Conservation (phyloP, 768 basidiomycete genomes). For the Pleurotus tuber-regium region DNA sequence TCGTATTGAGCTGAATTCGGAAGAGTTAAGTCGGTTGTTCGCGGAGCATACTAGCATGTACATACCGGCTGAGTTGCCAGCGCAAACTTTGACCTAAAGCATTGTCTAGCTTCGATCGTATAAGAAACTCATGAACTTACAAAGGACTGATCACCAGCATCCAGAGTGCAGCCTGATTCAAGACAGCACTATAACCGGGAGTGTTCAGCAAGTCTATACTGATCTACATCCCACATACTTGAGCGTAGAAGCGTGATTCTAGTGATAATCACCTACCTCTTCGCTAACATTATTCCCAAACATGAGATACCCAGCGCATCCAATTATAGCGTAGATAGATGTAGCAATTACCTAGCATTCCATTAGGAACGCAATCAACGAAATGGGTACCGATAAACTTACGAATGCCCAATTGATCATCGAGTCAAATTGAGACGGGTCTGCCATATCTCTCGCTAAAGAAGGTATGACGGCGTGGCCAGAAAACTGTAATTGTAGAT, state of each 20-base stretch:
- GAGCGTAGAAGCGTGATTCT: not conserved
- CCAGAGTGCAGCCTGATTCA: conserved; percentile 81
- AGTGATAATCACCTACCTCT: conserved; percentile 52
- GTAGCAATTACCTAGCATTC: conserved; percentile 56
- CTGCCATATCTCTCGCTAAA: conserved; percentile 83
- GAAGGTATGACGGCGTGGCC: conserved; percentile 93
- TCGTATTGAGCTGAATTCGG: conserved; percentile 66
- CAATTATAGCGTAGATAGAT: conserved; percentile 62
- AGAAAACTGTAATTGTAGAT: conserved; percentile 56
- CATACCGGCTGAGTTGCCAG: conserved; percentile 77
- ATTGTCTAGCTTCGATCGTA: conserved; percentile 15
- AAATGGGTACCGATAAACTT: conserved; percentile 24
- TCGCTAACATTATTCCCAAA: conserved; percentile 78
- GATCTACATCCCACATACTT: conserved; percentile 52
- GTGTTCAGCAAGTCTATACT: conserved; percentile 78
- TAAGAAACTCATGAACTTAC: conserved; percentile 37
- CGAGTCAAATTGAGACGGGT: conserved; percentile 73
- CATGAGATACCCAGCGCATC: conserved; percentile 88
- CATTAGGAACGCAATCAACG: not conserved
- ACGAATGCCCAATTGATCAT: conserved; percentile 91
- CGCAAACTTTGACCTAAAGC: conserved; percentile 78
- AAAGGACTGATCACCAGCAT: conserved; percentile 79
- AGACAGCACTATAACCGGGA: conserved; percentile 62
- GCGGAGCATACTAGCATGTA: conserved; percentile 7
- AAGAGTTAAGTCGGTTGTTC: not conserved